Base-by-base conservation (phyloP, 768 basidiomycete species). In the Gloeophyllum trabeum region DNA sequence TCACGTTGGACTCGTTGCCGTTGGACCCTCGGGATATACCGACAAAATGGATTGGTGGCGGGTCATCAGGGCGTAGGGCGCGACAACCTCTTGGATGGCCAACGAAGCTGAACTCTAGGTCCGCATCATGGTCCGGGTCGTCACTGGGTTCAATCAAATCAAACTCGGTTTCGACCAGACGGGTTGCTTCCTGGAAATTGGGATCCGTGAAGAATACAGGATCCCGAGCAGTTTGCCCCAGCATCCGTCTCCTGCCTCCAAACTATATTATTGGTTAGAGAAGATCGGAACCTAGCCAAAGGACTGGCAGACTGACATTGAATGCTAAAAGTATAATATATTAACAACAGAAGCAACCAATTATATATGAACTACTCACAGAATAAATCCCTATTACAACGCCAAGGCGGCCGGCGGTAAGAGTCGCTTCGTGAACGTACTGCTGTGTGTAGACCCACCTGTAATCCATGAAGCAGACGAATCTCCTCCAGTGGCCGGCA, bases 391-490 rank as follows among this genome's bases (percentile, higher is more conserved):
- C n/a, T n/a, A n/a, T n/a, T n/a, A n/a, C n/a, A n/a, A n/a, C n/a
- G n/a, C n/a, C n/a, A n/a, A n/a, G n/a, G n/a, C n/a, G n/a, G n/a
- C n/a, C n/a, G n/a, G n/a, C n/a, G n/a, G n/a, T n/a, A n/a, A n/a
- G n/a, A n/a, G n/a, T n/a, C n/a, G n/a, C n/a, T n/a, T n/a, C n/a
- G n/a, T n/a, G n/a, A n/a, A n/a, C n/a, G n/a, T n/a, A n/a, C n/a
- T n/a, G 20, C 67, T 67, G 44, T n/a, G 43, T 46, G 32, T 41
- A 24, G 23, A 48, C 57, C 24, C 44, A 80, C 81, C 78, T 69
- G 56, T 84, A 83, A 61, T 86, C 84, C 79, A 85, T 78, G 50
- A 82, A 86, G 46, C 74, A 83, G 16, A 86, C 75, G 46, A 78
- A 76, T 56, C 84, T 64, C 48, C 71, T 65, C 84, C 84, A 88